Evolutionary conservation across 495 filamentous ascomycete species (phyloP), one percentile per base, ranked within the genome.

Genomic region (Aspergillus taichungensis): DNA sequence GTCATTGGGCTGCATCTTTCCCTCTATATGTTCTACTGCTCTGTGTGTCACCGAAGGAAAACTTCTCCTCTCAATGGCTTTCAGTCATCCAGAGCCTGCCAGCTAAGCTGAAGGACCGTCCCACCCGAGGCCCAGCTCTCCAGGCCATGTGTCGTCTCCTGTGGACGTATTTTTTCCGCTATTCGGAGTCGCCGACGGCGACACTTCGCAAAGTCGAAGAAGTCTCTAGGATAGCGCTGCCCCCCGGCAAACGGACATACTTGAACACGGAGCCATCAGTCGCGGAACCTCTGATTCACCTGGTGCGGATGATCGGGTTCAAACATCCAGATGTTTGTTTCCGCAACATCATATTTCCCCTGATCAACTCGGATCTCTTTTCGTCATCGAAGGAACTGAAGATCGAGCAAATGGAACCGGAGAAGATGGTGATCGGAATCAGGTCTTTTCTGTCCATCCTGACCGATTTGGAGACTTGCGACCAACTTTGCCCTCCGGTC

Each of bases 351-450:
- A 86, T 99, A 13, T 99, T 95, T 59, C 92, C 91, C 7, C 64
- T 99, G 40, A 83, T 99, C 53, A 96, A 94, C 59, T 86, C 88
- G 6, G 92, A 99, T 33, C 68, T 87, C 29, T 89, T 98, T 57
- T 45, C 66, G 7, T 77, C 78, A 2, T 82, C 84, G 29, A 83
- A 78, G 58, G 89, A 95, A 28, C 68, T 92, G 45, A 88, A 80
- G 56, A 84, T 94, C 39, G 91, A 96, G 57, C 87, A 92, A 54
- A 80, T 99, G 53, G 92, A 96, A 41, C 92, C 92, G 0, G 92
- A 99, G 57, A 85, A 84, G 57, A 95, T 96, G 72, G 88, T 96
- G 8, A 85, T 99, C 56, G 92, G 90, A 8, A 99, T 99, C 46
- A 78, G 87, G 40, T 83, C 92, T 7, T 99, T 96, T 55, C 72